Evolutionary conservation across 768 basidiomycete species (phyloP).

Genomic region (Kwoniella botswanensis): DNA sequence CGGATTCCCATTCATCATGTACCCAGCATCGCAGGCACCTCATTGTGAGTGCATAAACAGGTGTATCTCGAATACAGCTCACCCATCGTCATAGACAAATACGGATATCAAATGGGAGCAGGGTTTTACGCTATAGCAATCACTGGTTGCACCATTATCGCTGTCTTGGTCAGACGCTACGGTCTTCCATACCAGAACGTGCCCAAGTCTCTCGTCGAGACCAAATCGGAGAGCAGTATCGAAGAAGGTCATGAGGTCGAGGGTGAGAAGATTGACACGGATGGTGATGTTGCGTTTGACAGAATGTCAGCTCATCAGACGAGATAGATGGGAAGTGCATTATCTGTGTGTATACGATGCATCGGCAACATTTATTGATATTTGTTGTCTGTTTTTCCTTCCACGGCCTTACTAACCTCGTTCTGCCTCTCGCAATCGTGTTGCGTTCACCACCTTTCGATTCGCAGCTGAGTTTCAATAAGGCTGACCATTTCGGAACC

Average conservation of each 20-base stretch:
- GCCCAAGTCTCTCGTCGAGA: conserved; percentile 1
- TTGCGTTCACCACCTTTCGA: no score
- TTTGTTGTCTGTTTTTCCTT: no score
- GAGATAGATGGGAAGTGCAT: neutral
- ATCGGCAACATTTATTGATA: no score
- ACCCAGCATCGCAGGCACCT: conserved; percentile 8
- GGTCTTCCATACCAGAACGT: conserved; percentile 14
- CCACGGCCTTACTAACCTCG: no score
- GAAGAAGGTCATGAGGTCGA: neutral
- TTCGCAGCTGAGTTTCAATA: no score
- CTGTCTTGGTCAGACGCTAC: neutral
- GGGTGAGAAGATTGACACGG: neutral
- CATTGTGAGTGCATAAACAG: neutral
- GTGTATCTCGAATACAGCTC: neutral
- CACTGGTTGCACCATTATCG: neutral
- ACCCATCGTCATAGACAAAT: conserved; percentile 6
- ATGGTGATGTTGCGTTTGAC: neutral
- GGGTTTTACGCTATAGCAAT: conserved; percentile 12
- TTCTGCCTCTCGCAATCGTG: no score
- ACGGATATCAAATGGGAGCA: conserved; percentile 12
- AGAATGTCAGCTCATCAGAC: neutral
- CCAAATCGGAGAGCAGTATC: neutral
- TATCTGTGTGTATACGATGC: no score
- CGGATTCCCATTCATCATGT: conserved; percentile 15
- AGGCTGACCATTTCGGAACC: no score